Evolutionary conservation across 2,329 filamentous ascomycete genomes (phyloP), one percentile per base, ranked within the genome.

Genomic region (Calonectria ilicicola): DNA sequence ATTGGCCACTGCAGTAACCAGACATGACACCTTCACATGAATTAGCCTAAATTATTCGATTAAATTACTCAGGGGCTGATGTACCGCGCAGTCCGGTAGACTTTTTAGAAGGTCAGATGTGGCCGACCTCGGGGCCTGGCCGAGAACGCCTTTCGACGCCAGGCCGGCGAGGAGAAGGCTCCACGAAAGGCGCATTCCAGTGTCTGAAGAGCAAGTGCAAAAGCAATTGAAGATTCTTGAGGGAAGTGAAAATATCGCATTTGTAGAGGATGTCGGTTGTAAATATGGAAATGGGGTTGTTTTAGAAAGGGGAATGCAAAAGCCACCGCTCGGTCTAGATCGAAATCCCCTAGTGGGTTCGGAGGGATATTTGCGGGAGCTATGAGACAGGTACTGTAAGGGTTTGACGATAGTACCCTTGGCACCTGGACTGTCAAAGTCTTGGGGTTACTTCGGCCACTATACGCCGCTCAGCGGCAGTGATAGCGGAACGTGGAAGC

Each of bases 11-110:
- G 75, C 77, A 17, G 69, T 69, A 5, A 60, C 40, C 9, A 84
- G 75, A 29, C 83, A 84, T 65, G 69, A 49, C 19, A 70, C 62
- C 82, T 84, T 47, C 2, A 12, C 19, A 1, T 42, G 32, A 5
- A 73, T 69, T 75, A 49, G 35, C 2, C n/a, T 29, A 2, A 15
- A 7, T 27, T 46, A 23, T 1, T n/a, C 4, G 10, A 51, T 38
- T 46, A 38, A 10, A n/a, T 10, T 10, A 9, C 5, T 29, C 26
- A 44, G 32, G 5, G 5, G 6, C 3, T 10, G 35, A 77, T 82
- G 53, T 74, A 84, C 82, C 46, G 82, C 82, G 76, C 82, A 84
- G 8, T 73, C n/a, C 0, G 82, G 82, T 15, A 65, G 62, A 9
- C 23, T 21, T 26, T 29, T 23, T 27, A 47, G 19, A 5, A 65